Percentiles rank a stretch among this genome's conserved stretches.
Evolutionary conservation across 164 flowering plant species (phyloP).

Genomic region (Chimonanthus praecox): DNA sequence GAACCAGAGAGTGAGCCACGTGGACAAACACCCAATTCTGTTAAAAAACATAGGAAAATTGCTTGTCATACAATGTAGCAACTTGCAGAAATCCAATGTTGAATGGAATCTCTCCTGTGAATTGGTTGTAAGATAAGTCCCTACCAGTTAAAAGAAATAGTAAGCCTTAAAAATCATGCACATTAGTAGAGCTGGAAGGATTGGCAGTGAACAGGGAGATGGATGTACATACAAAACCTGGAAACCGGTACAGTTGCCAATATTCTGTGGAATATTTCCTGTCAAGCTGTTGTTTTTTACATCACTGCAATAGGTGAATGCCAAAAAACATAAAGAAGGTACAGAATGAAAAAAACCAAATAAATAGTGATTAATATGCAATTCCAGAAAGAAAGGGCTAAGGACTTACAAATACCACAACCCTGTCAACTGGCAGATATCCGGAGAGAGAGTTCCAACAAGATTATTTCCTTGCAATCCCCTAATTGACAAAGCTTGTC

Average conservation of each 20-base stretch:
- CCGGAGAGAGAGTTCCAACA: conserved; percentile 77
- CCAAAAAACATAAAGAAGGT: neutral
- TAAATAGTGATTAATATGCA: neutral
- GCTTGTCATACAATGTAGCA: conserved; percentile 76
- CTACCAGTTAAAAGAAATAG: conserved; percentile 23
- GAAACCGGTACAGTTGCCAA: conserved; percentile 94
- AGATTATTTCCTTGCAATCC: conserved; percentile 89
- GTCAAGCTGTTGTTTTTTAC: conserved; percentile 90
- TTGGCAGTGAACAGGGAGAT: neutral
- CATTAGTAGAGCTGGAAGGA: neutral
- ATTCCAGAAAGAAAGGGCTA: neutral
- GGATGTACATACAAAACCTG: conserved; percentile 84
- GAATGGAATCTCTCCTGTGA: conserved; percentile 91
- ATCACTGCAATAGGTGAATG: conserved; percentile 48
- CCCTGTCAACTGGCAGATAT: conserved; percentile 92
- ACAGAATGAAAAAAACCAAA: neutral
- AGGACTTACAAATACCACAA: conserved; percentile 97
- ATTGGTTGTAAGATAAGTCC: conserved; percentile 76
- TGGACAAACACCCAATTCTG: neutral
- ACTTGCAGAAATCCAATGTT: conserved; percentile 97
- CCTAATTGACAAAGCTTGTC: conserved; percentile 24
- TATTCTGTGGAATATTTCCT: conserved; percentile 74
- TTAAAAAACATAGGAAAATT: neutral
- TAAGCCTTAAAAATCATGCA: neutral
- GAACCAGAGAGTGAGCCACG: neutral